These are phyloP conservation scores for Beta corolliflora DNA, from an alignment of 179 eudicot species.

Conservation along the genomic window DNA sequence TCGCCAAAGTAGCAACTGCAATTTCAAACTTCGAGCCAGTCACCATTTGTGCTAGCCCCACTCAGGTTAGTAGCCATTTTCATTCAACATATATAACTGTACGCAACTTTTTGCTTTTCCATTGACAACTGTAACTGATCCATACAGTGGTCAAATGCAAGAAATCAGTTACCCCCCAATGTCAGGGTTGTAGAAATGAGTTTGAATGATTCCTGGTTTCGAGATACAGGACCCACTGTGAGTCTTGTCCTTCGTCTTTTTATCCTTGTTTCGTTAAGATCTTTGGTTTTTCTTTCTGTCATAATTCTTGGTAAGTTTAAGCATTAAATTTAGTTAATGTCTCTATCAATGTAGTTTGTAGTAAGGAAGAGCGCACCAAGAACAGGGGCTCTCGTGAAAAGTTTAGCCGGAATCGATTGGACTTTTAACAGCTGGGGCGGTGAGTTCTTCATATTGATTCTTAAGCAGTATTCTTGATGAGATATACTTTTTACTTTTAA, in stretches of 20 bases:
- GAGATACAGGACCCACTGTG: conserved; percentile 96
- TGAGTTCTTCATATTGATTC: conserved; percentile 28
- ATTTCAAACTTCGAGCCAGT: conserved; percentile 89
- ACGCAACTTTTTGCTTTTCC: not conserved
- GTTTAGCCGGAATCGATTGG: conserved; percentile 90
- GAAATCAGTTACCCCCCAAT: conserved; percentile 60
- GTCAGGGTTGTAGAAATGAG: conserved; percentile 93
- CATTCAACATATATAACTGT: not conserved
- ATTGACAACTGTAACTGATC: conserved; percentile 5
- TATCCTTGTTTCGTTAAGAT: not conserved
- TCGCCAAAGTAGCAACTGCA: conserved; percentile 72
- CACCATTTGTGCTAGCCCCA: conserved; percentile 81
- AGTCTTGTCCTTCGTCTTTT: conserved; percentile 30
- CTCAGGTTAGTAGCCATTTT: conserved; percentile 52
- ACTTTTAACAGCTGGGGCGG: conserved; percentile 93
- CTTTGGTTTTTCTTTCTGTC: too few relatives aligned
- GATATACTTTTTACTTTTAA: not conserved
- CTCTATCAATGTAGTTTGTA: conserved; percentile 53
- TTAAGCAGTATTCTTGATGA: not conserved
- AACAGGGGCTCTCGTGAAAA: conserved; percentile 31
- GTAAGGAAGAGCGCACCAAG: conserved; percentile 43
- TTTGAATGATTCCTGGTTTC: conserved; percentile 95
- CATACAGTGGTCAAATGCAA: conserved; percentile 84
- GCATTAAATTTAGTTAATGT: not conserved
- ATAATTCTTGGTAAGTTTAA: not conserved